Conservation (phyloP, 441 rosid genomes). For the Gossypium schwendimanii region DNA sequence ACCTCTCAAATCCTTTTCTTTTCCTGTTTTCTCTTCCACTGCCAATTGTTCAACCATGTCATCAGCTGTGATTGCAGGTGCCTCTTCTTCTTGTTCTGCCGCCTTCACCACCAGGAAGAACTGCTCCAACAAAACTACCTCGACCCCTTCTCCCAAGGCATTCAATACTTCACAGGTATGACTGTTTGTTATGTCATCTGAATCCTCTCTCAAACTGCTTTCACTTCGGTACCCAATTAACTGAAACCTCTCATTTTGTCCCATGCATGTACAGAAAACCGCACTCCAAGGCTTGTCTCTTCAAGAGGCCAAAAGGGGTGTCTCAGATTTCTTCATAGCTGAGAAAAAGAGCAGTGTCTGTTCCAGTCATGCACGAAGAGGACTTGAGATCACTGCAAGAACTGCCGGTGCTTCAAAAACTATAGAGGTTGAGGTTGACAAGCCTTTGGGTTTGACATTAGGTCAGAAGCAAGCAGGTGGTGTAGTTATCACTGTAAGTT, state of each 20-base stretch:
- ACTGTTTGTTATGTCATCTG: background rate
- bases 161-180: slow-evolving; percentile 25
- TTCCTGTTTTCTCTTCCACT: background rate
- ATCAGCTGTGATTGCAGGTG: slow-evolving; percentile 46
- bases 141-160: slow-evolving; percentile 29
- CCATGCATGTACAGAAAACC: slow-evolving; percentile 37
- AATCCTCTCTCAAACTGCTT: background rate
- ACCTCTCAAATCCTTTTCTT: background rate
- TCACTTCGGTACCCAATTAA: background rate
- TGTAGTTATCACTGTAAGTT: slow-evolving; percentile 76
- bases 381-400: slow-evolving; percentile 52
- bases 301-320: slow-evolving; percentile 43
- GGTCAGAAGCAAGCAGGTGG: slow-evolving; percentile 89
- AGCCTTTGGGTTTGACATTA: slow-evolving; percentile 82
- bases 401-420: slow-evolving; percentile 66
- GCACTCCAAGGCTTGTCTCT: slow-evolving; percentile 58
- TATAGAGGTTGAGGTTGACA: slow-evolving; percentile 89
- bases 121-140: slow-evolving; percentile 30
- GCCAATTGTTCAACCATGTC: slow-evolving; percentile 24
- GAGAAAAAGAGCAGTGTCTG: slow-evolving; percentile 16
- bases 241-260: slow-evolving; percentile 2
- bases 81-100: slow-evolving; percentile 37
- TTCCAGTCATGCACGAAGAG: slow-evolving; percentile 22
- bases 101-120: slow-evolving; percentile 34
- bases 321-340: slow-evolving; percentile 35